A percentile compares a stretch with the other conserved stretches of the same genome.
Conservation (phyloP, 805 yeast genomes). For the Saturnispora zaruensis region DNA sequence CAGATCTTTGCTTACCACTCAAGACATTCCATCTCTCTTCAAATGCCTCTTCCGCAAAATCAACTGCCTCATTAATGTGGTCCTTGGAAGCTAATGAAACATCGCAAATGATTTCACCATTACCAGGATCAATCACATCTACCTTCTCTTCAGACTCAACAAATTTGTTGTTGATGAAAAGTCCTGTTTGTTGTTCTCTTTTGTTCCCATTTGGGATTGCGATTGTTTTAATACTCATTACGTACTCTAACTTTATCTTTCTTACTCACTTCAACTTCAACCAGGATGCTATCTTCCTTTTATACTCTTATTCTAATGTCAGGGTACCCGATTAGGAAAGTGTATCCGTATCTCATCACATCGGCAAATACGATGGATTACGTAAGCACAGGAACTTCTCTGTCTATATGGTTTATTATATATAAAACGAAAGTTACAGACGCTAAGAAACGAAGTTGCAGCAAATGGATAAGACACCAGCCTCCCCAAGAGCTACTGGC, state of each 20-base stretch:
- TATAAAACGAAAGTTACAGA: too few relatives aligned
- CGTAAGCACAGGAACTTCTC: not conserved
- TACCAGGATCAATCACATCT: constrained; percentile 49
- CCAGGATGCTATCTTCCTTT: not conserved
- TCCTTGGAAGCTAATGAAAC: constrained; percentile 43
- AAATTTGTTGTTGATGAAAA: constrained; percentile 82
- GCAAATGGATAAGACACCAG: constrained; percentile 3
- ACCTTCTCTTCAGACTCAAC: constrained; percentile 41
- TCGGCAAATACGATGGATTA: not conserved
- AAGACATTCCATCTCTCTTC: constrained; percentile 37
- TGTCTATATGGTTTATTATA: too few relatives aligned
- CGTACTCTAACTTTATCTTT: not conserved
- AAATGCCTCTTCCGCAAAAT: constrained; percentile 45
- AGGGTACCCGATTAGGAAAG: not conserved
- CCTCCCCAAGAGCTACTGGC: not conserved
- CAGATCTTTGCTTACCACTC: constrained; percentile 40
- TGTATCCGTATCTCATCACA: not conserved
- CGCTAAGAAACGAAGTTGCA: not conserved
- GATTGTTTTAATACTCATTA: constrained; percentile 13
- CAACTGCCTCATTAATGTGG: constrained; percentile 48
- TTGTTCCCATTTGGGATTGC: constrained; percentile 44
- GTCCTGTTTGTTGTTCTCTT: constrained; percentile 68
- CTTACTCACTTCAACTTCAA: not conserved
- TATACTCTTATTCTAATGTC: not conserved
- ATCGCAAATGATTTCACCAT: constrained; percentile 42